Conservation (phyloP, 805 yeast species). For the Pichia kluyveri region DNA sequence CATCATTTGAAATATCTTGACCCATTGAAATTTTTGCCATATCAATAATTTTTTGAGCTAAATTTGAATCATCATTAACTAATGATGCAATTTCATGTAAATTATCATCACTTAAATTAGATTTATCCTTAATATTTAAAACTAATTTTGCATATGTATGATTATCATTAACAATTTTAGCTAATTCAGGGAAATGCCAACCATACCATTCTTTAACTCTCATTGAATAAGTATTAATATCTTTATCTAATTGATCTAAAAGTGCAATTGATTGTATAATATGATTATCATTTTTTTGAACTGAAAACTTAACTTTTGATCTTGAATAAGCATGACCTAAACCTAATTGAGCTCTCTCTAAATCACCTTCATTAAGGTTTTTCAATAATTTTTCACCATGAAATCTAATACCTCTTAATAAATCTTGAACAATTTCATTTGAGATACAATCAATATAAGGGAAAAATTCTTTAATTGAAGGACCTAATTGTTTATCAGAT, state of each 20-base stretch:
- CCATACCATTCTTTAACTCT: conserved; percentile 98
- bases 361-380: conserved; percentile 88
- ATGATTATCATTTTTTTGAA: conserved; percentile 97
- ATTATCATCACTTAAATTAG: conserved; percentile 67
- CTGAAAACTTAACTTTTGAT: conserved; percentile 97
- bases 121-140: conserved; percentile 77
- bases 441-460: conserved; percentile 86
- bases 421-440: conserved; percentile 88
- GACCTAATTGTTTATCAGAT: conserved; percentile 92
- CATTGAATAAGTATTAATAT: conserved; percentile 95
- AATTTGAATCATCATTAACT: conserved; percentile 83
- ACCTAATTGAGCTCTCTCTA: conserved; percentile 97
- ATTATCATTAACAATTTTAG: conserved; percentile 85
- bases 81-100: conserved; percentile 88
- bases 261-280: conserved; percentile 98
- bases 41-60: conserved; percentile 85
- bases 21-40: conserved; percentile 98
- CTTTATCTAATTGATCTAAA: conserved; percentile 95
- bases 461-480: conserved; percentile 86
- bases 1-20: conserved; percentile 92
- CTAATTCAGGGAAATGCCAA: conserved; percentile 98
- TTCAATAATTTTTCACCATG: conserved; percentile 85
- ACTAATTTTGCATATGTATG: conserved; percentile 78
- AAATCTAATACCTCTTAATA: conserved; percentile 88
- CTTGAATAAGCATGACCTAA: conserved; percentile 98